These are phyloP conservation scores for Blumeriella jaapii DNA, from an alignment of 2,329 filamentous ascomycete genomes.

Conservation along the genomic window DNA sequence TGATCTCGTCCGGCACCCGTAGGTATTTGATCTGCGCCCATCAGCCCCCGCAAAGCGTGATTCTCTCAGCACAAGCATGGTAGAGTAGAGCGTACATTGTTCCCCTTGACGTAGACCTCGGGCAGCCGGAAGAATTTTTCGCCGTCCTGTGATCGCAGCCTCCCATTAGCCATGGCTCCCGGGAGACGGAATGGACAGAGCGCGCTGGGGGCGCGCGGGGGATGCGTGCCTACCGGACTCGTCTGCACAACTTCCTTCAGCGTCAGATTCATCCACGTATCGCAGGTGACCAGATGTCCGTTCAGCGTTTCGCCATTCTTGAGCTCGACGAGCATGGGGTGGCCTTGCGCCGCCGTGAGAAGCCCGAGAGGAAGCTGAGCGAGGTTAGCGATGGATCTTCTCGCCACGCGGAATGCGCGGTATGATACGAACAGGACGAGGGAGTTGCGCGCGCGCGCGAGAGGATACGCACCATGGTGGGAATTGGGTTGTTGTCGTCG, in stretches of 20 bases:
- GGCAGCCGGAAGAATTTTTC: conserved; percentile 87
- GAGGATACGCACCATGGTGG: no score
- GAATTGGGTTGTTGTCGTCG: no score
- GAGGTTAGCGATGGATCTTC: no score
- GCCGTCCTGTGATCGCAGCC: conserved; percentile 51
- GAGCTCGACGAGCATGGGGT: conserved; percentile 94
- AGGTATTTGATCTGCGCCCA: conserved; percentile 77
- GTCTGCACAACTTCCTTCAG: conserved; percentile 96
- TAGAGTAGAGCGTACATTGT: conserved; percentile 55
- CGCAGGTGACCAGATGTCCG: conserved; percentile 89
- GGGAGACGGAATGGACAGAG: background rate
- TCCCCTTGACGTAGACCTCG: conserved; percentile 93
- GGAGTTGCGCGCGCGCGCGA: no score
- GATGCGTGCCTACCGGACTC: conserved; percentile 54
- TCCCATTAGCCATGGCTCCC: conserved; percentile 3
- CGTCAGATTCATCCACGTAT: conserved; percentile 99
- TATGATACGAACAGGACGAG: no score
- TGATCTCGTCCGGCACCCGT: conserved; percentile 89
- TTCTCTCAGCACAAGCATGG: no score
- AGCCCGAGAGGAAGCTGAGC: conserved; percentile 69
- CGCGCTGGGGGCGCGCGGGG: background rate
- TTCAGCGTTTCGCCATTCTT: conserved; percentile 98
- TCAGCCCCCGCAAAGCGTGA: no score
- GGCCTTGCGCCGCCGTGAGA: conserved; percentile 89
- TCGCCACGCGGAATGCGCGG: no score